phyloP scores from a whole-genome alignment of 2,329 filamentous ascomycete species.

The Amylocarpus encephaloides region DNA sequence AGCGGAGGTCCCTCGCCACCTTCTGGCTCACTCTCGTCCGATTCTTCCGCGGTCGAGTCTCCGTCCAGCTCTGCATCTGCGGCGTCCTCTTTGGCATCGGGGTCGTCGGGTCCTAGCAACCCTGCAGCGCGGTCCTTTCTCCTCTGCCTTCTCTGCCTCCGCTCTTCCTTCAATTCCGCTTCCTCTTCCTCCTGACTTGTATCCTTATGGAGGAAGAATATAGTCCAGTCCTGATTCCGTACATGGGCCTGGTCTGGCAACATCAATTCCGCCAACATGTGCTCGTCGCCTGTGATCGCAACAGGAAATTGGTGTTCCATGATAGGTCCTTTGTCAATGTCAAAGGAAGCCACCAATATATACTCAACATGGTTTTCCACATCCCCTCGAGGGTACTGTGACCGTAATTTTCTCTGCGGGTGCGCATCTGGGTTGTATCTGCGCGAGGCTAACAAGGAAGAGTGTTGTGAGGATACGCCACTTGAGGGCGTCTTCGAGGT shows the following conservation, averaged over 20 bases:
- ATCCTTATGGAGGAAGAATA: constrained; percentile 98
- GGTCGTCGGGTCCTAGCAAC: constrained; percentile 38
- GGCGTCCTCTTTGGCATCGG: constrained; percentile 38
- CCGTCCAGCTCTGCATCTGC: constrained; percentile 40
- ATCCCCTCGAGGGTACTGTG: constrained; percentile 69
- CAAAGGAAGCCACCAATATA: constrained; percentile 93
- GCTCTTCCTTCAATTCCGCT: constrained; percentile 55
- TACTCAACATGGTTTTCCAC: constrained; percentile 96
- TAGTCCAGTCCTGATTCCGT: constrained; percentile 95
- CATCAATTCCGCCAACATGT: constrained; percentile 98
- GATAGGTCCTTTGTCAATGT: constrained; percentile 89
- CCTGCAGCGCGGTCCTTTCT: constrained; percentile 47
- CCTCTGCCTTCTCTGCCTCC: constrained; percentile 44
- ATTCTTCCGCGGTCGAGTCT: constrained; percentile 46
- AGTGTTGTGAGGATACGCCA: constrained; percentile 51
- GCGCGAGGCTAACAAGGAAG: constrained; percentile 49
- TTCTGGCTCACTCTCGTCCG: constrained; percentile 57
- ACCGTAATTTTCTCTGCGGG: constrained; percentile 53
- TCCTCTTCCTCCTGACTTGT: constrained; percentile 76
- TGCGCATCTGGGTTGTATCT: constrained; percentile 45
- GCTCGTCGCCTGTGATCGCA: constrained; percentile 92
- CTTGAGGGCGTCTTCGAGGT: constrained; percentile 56
- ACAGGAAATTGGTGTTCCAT: constrained; percentile 99
- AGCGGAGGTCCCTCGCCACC: constrained; percentile 79
- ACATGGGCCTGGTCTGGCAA: constrained; percentile 94